Percentiles rank a stretch among this genome's conserved stretches.
Evolutionary conservation across 352 stramenopile genomes (phyloP).

Genomic region (Peronospora tabacina): DNA sequence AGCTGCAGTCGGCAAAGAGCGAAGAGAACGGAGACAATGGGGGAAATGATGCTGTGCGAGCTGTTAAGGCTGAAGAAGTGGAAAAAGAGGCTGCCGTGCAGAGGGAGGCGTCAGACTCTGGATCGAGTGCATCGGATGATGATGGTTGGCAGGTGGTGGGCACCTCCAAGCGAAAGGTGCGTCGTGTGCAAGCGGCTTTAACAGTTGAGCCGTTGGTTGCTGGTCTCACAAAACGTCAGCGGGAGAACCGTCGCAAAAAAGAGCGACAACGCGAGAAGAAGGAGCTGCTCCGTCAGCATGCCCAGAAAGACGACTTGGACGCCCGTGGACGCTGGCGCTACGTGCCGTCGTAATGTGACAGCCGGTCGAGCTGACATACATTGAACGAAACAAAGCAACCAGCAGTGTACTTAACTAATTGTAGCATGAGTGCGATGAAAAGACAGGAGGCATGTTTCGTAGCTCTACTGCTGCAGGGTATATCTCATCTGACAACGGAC

Average conservation of each 20-base stretch:
- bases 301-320: conserved; percentile 61
- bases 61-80: conserved; percentile 4
- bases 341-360: conserved; percentile 36
- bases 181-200: conserved; percentile 5
- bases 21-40: conserved; percentile 15
- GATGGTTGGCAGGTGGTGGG: conserved; percentile 73
- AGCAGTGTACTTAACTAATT: conserved; percentile 19
- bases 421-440: conserved; percentile 8
- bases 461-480: conserved; percentile 40
- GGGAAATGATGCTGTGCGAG: neutral
- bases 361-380: conserved; percentile 2
- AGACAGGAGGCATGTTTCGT: conserved; percentile 1
- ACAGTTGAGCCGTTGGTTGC: conserved; percentile 26
- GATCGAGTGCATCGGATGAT: conserved; percentile 30
- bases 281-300: conserved; percentile 55
- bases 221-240: conserved; percentile 71
- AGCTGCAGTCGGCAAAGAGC: conserved; percentile 8
- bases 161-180: conserved; percentile 19
- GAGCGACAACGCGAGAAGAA: conserved; percentile 73
- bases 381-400: conserved; percentile 9
- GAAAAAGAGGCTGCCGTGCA: conserved; percentile 10
- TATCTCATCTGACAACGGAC: no score
- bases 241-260: conserved; percentile 70
- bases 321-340: conserved; percentile 63
- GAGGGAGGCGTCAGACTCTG: conserved; percentile 12